Evolutionary conservation across 495 filamentous ascomycete species (phyloP).

Genomic region (Friedmanniomyces simplex): DNA sequence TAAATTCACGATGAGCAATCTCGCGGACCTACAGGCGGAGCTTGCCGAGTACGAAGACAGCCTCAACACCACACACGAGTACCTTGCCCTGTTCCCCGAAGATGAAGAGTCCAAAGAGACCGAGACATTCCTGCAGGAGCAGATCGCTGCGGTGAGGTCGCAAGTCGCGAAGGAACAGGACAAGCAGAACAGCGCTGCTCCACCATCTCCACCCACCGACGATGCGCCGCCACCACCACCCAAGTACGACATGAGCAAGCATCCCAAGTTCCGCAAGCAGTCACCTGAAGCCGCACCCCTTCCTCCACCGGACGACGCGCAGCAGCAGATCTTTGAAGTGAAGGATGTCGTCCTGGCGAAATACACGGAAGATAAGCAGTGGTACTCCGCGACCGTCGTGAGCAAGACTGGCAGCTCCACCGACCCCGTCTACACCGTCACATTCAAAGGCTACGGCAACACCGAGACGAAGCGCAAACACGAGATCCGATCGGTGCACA

Average conservation of each 20-base stretch:
- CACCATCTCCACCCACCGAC: constrained; percentile 7
- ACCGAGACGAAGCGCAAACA: constrained; percentile 76
- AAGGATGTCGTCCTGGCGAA: constrained; percentile 85
- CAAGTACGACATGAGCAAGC: constrained; percentile 18
- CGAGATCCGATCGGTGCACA: constrained; percentile 66
- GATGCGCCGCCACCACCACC: constrained; percentile 7
- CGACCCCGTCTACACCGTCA: constrained; percentile 84
- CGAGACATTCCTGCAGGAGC: constrained; percentile 1
- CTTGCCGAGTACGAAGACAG: constrained; percentile 9
- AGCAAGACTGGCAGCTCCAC: constrained; percentile 83
- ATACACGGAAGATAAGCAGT: constrained; percentile 84
- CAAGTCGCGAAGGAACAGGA: constrained; percentile 10
- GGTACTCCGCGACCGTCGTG: constrained; percentile 88
- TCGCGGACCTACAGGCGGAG: constrained; percentile 10
- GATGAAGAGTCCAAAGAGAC: constrained; percentile 11
- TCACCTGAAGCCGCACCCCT: constrained; percentile 38
- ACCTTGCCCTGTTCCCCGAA: constrained; percentile 13
- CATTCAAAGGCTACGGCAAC: constrained; percentile 79
- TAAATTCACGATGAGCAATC: constrained; percentile 15
- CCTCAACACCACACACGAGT: constrained; percentile 12
- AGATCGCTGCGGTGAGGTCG: constrained; percentile 10
- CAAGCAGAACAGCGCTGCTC: not conserved
- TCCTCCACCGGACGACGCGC: constrained; percentile 24
- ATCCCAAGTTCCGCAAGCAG: constrained; percentile 24
- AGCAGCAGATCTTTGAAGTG: constrained; percentile 56